Evolutionary conservation across 2,329 filamentous ascomycete species (phyloP), one percentile per base, ranked within the genome.

Genomic region (Harringtonia aguacate): DNA sequence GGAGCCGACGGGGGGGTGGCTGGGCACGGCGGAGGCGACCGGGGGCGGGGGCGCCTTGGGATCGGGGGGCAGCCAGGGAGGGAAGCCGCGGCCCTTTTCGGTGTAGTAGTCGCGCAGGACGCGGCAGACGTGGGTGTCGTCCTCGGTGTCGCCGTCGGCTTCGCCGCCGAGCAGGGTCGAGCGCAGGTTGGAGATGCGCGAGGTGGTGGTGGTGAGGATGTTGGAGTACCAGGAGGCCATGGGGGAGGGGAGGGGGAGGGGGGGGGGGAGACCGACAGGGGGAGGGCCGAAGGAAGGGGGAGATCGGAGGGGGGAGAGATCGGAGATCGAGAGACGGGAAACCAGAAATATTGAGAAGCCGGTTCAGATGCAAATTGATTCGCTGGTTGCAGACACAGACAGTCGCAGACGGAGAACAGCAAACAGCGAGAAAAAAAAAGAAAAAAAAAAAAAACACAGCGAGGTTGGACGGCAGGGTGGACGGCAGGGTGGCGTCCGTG

Each of bases 71-170:
- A 97, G 80, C 90, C 92, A 97, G 53, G 71, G 66, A 1, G 92
- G 92, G 50, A 89, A 84, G 2, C 79, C 72, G 20, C 81, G 80
- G 53, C 83, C 85, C 58, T 94, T 92, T 62, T 97, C 89, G 41
- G 72, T 77, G 71, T 98, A 97, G 73, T 97, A 95, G 55, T 80
- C 83, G 56, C 92, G 84, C 22, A 98, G 78, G 30, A 94, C 88
- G 56, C 92, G 86, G 65, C 86, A 94, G 57, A 97, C 84, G 68
- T 97, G 88, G 3, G 88, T 94, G 67, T 94, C 87, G 67, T 97
- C 89, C 64, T 94, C 76, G 50, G 79, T 82, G 58, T 84, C 80
- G 63, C 81, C 81, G 61, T 83, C 80, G 53, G 72, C 68, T 52
- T 84, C 79, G 59, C 70, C 68, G 52, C 73, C 66, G 44, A 85